Conservation (phyloP, 805 yeast genomes). For the Yarrowia bubula region DNA sequence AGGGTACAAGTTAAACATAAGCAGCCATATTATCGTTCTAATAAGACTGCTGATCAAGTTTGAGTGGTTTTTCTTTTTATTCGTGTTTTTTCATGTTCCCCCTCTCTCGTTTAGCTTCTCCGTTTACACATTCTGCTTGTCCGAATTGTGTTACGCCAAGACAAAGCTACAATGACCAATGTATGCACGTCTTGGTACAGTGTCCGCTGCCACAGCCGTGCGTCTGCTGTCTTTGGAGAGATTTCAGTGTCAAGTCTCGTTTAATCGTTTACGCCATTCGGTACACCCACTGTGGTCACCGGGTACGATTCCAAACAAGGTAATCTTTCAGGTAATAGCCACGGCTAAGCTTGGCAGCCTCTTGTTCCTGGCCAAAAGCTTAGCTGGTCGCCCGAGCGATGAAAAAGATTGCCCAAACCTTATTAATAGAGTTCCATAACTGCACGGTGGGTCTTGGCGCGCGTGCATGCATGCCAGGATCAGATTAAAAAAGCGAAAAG, state of each 20-base stretch:
- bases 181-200: background rate
- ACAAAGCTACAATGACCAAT: background rate
- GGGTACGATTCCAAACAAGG: background rate
- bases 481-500: background rate
- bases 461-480: background rate
- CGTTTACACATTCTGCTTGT: no score
- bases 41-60: no score
- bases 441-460: slow-evolving; percentile 3
- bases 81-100: no score
- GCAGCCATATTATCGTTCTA: no score
- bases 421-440: background rate
- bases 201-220: background rate
- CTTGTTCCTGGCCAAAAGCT: slow-evolving; percentile 13
- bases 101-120: no score
- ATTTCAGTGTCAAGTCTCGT: no score
- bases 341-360: slow-evolving; percentile 9
- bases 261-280: no score
- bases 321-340: background rate
- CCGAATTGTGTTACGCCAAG: background rate
- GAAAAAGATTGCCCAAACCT: slow-evolving; percentile 11
- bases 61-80: no score
- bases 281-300: background rate
- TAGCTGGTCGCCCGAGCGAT: background rate
- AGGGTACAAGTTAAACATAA: no score
- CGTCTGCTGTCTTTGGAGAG: background rate